Evolutionary conservation across 1,139 yeast species (phyloP), one percentile per base, ranked within the genome.

Genomic region (Taiozyma sp.): DNA sequence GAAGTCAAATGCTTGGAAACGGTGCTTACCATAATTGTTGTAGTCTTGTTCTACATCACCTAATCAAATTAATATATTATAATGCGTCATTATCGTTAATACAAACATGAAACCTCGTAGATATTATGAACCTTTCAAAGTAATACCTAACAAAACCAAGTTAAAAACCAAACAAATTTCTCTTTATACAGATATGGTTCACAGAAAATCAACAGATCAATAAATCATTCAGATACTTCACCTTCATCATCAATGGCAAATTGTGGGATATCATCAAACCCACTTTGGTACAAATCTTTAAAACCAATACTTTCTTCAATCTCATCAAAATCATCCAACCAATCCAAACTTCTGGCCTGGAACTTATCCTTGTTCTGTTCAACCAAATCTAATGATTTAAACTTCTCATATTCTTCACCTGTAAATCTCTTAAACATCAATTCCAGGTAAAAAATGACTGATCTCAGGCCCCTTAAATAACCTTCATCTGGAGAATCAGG

Each of bases 381-480:
- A 27, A 80, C 54, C 48, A 65, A 57, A 4, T 56, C 53, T 1
- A 54, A 58, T 2, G 63, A 60, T 4, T 63, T 64, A 22, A 59
- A 66, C 38, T 61, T 63, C 23, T 44, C 66, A 19, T 44, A 40
- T 8, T 44, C 51, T 29, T 43, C 45, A n/a, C 48, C 29, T n/a
- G 41, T n/a, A 22, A 47, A 16, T n/a, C 38, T 38, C 43, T 48
- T 45, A 71, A 81, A 84, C 56, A 85, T 77, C 40, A 71, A 58
- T 58, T 73, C 71, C 57, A 89, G 83, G 65, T 90, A 89, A 50
- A 72, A 73, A 27, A 78, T 77, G 49, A 95, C 73, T 16, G 95
- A 82, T 45, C 73, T 70, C 45, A 95, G 68, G 0, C 99, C 99
- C 45, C 93, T 77, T 46, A 92, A 70, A 67, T 90, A 95, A 1